Percentiles rank a stretch among this genome's conserved stretches.
These are phyloP conservation scores for Chlamydomonas schloesseri DNA, from an alignment of 139 green algal species.

Conservation along the genomic window DNA sequence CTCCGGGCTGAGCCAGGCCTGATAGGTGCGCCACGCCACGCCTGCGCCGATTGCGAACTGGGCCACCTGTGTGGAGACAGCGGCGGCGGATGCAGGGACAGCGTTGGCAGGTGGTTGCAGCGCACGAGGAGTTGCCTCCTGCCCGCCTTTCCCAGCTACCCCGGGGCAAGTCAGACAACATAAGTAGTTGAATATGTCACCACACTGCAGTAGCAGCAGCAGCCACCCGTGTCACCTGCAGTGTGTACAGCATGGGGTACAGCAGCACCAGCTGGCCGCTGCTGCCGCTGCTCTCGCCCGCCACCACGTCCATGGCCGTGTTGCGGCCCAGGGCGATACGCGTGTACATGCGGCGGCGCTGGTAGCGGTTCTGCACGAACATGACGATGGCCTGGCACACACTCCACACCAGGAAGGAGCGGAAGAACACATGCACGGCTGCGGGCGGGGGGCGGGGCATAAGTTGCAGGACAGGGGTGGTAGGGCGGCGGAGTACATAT, in stretches of 20 bases:
- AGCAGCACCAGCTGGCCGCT: conserved; percentile 88
- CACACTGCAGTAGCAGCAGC: too few relatives aligned
- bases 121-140: too few relatives aligned
- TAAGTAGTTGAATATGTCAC: too few relatives aligned
- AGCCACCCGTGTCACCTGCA: too few relatives aligned
- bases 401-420: conserved; percentile 72
- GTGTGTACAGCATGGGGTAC: conserved; percentile 88
- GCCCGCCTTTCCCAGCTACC: too few relatives aligned
- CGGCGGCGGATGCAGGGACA: too few relatives aligned
- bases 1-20: conserved; percentile 69
- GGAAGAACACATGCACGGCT: conserved; percentile 70
- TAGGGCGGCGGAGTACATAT: not conserved
- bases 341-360: conserved; percentile 94
- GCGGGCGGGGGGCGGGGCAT: not conserved
- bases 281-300: conserved; percentile 79
- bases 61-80: conserved; percentile 69
- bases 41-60: conserved; percentile 77
- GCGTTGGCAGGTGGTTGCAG: too few relatives aligned
- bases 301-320: conserved; percentile 91
- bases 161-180: too few relatives aligned
- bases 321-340: conserved; percentile 94
- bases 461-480: not conserved
- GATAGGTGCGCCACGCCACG: conserved; percentile 72
- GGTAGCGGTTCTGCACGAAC: conserved; percentile 85
- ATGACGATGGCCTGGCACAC: conserved; percentile 61